These are phyloP conservation scores for Botrytis squamosa DNA, from an alignment of 2,329 filamentous ascomycete genomes.

Conservation along the genomic window DNA sequence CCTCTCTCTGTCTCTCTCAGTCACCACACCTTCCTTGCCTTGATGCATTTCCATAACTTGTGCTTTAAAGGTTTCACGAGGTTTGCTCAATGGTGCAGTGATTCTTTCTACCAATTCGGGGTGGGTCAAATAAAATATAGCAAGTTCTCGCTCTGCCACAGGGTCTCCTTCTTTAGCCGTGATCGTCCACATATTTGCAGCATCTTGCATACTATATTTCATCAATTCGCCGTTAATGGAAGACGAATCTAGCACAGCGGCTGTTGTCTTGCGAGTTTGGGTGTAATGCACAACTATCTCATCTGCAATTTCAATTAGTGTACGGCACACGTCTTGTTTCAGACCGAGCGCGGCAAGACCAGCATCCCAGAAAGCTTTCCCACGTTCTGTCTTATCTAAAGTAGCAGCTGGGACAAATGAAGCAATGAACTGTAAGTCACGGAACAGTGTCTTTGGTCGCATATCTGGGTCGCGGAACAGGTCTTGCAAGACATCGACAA, in stretches of 20 bases:
- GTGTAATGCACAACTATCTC: constrained; percentile 68
- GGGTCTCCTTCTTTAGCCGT: constrained; percentile 89
- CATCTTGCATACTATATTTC: constrained; percentile 73
- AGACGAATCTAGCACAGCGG: constrained; percentile 31
- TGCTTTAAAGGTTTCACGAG: constrained; percentile 86
- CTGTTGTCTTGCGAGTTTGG: constrained; percentile 52
- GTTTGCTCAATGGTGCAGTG: constrained; percentile 78
- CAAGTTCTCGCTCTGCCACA: constrained; percentile 87
- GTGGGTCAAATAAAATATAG: constrained; percentile 88
- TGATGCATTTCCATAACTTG: constrained; percentile 73
- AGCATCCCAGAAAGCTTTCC: constrained; percentile 79
- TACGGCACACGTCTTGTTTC: constrained; percentile 78
- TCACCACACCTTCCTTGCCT: constrained; percentile 41
- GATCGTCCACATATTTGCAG: constrained; percentile 86
- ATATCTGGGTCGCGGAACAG: constrained; percentile 67
- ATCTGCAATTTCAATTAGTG: constrained; percentile 64
- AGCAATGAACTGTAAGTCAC: constrained; percentile 74
- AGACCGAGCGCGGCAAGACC: constrained; percentile 84
- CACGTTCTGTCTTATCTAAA: constrained; percentile 60
- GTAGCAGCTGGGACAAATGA: constrained; percentile 61
- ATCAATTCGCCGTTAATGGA: constrained; percentile 46
- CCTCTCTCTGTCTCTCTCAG: constrained; percentile 57
- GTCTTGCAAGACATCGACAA: constrained; percentile 64
- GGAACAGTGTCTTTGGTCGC: constrained; percentile 77
- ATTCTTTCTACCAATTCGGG: constrained; percentile 80